These are phyloP conservation scores for Botryobasidium botryosum DNA, from an alignment of 768 basidiomycete genomes.

Conservation along the genomic window DNA sequence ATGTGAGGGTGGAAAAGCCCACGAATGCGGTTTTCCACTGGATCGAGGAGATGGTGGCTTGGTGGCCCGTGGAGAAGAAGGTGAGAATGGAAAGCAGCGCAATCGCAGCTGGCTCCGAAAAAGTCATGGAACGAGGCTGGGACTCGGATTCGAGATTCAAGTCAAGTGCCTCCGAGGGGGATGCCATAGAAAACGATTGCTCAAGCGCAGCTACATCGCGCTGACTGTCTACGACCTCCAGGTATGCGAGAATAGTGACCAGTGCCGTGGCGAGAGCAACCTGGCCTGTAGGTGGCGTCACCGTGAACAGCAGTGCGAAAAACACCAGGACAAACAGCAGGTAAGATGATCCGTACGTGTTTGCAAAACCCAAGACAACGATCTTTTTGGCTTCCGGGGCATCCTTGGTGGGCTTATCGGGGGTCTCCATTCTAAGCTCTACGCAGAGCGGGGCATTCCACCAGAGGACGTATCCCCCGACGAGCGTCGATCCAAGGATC, in stretches of 20 bases:
- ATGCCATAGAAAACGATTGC: constrained; percentile 16
- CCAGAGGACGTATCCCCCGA: constrained; percentile 51
- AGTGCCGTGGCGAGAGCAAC: constrained; percentile 47
- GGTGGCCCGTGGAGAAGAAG: constrained; percentile 87
- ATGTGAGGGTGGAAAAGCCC: constrained; percentile 44
- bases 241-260: constrained; percentile 50
- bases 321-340: constrained; percentile 60
- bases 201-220: constrained; percentile 33
- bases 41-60: constrained; percentile 70
- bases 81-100: constrained; percentile 57
- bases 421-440: constrained; percentile 28
- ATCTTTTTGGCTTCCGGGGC: constrained; percentile 13
- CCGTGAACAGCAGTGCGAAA: constrained; percentile 40
- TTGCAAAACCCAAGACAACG: constrained; percentile 65
- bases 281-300: constrained; percentile 71
- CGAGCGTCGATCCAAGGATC: constrained; percentile 24
- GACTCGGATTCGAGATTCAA: neutral
- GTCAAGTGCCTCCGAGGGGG: constrained; percentile 32
- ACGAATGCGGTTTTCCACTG: constrained; percentile 95
- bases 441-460: constrained; percentile 58
- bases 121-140: constrained; percentile 22
- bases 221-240: constrained; percentile 69
- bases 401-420: constrained; percentile 11
- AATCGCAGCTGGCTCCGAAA: constrained; percentile 55
- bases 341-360: constrained; percentile 79